Conservation (phyloP, 73 alveolate genomes). For the Paramecium sexaurelia region DNA sequence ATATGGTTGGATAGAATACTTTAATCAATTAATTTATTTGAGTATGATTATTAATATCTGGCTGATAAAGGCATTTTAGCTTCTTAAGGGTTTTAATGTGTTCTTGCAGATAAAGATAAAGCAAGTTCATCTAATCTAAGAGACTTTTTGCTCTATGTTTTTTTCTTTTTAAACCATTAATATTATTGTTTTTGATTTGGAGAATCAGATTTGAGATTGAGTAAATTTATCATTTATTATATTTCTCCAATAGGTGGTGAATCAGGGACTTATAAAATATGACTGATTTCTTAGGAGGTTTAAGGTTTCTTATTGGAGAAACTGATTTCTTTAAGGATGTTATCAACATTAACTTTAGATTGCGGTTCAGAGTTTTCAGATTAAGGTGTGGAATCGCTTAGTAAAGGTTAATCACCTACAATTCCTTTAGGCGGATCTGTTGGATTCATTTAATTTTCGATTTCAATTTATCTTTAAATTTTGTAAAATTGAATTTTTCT, state of each 20-base stretch:
- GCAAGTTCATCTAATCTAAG: slow-evolving; percentile 37
- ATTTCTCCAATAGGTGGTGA: slow-evolving; percentile 32
- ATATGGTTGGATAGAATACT: neutral
- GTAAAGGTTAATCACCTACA: slow-evolving; percentile 52
- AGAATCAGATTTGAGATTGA: neutral
- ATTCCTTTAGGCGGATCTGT: slow-evolving; percentile 67
- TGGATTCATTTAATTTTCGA: slow-evolving; percentile 60
- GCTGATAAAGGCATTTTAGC: slow-evolving; percentile 54
- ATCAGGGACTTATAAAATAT: neutral
- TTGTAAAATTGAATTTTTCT: slow-evolving; percentile 63
- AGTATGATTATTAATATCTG: slow-evolving; percentile 7
- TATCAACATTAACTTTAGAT: slow-evolving; percentile 33
- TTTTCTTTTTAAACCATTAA: neutral
- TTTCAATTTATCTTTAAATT: slow-evolving; percentile 60
- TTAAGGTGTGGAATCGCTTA: slow-evolving; percentile 37
- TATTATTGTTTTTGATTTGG: neutral
- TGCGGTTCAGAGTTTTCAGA: slow-evolving; percentile 39
- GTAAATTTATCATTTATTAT: slow-evolving; percentile 19
- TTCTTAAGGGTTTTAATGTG: slow-evolving; percentile 31
- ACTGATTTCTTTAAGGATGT: slow-evolving; percentile 48
- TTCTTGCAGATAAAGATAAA: slow-evolving; percentile 19
- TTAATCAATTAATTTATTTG: slow-evolving; percentile 23
- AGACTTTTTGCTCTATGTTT: neutral
- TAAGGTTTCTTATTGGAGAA: slow-evolving; percentile 1
- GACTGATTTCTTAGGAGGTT: neutral